Conservation (phyloP, 1,284 basidiomycete species). For the Melampsora abietis-canadensis region DNA sequence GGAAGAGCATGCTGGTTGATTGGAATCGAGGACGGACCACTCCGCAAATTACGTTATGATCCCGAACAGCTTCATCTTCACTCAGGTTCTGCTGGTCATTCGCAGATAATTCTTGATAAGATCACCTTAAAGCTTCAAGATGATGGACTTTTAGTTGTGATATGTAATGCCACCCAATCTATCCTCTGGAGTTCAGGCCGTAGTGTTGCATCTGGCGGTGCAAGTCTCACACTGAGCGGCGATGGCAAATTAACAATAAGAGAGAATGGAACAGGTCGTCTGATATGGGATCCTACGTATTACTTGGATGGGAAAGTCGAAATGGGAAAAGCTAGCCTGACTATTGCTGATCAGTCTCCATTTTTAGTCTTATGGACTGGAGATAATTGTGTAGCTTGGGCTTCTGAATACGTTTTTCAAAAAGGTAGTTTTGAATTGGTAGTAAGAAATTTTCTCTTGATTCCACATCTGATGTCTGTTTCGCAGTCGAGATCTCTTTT, state of each 20-base stretch:
- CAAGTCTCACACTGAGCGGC: constrained; percentile 13
- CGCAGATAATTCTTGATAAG: too few relatives aligned
- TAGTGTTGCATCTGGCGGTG: constrained; percentile 19
- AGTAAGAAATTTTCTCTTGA: not conserved
- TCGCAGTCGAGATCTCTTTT: not conserved
- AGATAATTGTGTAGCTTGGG: constrained; percentile 33
- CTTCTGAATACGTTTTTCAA: constrained; percentile 32
- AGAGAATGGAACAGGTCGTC: constrained; percentile 14
- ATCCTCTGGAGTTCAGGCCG: constrained; percentile 33
- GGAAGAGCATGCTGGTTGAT: constrained; percentile 36
- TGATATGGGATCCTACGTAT: constrained; percentile 36
- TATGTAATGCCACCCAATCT: constrained; percentile 10
- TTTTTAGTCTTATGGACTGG: constrained; percentile 23
- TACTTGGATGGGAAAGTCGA: constrained; percentile 17
- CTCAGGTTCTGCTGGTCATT: too few relatives aligned
- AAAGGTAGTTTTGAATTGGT: constrained; percentile 26
- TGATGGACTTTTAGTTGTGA: constrained; percentile 14
- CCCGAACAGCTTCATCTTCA: constrained; percentile 10
- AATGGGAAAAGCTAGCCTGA: constrained; percentile 8
- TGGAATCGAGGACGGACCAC: constrained; percentile 28
- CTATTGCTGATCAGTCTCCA: constrained; percentile 27
- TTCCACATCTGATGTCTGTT: too few relatives aligned
- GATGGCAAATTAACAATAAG: constrained; percentile 32
- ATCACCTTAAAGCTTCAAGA: not conserved
- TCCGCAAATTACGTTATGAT: constrained; percentile 30